Percentiles rank a stretch among this genome's conserved stretches.
Conservation (phyloP, 768 basidiomycete species). For the Lyophyllum decastes region DNA sequence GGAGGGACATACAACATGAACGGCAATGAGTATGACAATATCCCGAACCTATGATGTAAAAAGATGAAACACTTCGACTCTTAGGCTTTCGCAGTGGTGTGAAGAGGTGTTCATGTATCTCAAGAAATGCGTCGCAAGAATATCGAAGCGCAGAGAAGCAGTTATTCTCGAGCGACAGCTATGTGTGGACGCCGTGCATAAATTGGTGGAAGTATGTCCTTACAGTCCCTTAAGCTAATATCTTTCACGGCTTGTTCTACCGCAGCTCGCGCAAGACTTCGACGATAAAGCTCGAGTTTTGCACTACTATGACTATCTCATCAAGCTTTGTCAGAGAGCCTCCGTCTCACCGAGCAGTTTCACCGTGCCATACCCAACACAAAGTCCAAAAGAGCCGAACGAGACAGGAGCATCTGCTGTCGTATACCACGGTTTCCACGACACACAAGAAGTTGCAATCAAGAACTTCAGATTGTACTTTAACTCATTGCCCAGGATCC, state of each 20-base stretch:
- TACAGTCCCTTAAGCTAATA: not conserved
- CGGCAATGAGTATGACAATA: not conserved
- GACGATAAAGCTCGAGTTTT: conserved; percentile 7
- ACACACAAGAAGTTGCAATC: conserved; percentile 12
- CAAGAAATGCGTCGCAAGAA: not conserved
- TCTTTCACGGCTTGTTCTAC: not conserved
- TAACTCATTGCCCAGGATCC: not conserved
- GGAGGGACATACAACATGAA: not conserved
- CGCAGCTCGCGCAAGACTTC: conserved; percentile 7
- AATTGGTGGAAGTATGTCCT: conserved; percentile 12
- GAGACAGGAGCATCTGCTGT: conserved; percentile 15
- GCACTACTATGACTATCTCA: conserved; percentile 11
- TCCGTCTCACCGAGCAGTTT: conserved; percentile 5
- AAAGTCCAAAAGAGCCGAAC: not conserved
- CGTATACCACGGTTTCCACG: conserved; percentile 17
- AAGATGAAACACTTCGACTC: too few relatives aligned
- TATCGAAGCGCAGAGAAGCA: not conserved
- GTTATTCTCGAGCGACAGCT: not conserved
- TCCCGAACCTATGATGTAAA: not conserved
- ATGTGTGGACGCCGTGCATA: conserved; percentile 11
- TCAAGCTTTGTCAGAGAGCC: conserved; percentile 9
- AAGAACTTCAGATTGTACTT: conserved; percentile 18
- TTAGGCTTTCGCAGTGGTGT: conserved; percentile 12
- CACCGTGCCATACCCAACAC: not conserved
- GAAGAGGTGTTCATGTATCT: conserved; percentile 6